Evolutionary conservation across 257 asterid genomes (phyloP), one percentile per base, ranked within the genome.

Genomic region (Voacanga thouarsii): DNA sequence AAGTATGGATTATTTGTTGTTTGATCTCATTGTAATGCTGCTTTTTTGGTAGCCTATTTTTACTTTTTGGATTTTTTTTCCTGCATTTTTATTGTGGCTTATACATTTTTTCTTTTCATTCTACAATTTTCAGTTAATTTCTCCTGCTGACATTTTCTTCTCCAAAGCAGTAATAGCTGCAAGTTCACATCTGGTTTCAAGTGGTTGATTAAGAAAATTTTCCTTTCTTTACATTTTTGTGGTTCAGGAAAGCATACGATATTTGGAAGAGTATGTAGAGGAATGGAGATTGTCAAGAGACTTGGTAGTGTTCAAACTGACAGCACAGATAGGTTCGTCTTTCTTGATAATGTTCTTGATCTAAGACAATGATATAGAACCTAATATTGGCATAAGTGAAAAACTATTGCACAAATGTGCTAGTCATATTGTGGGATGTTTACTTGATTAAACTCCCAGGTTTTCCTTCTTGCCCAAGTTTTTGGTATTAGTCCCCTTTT

Each of bases 241-340:
- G 75, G 56, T 74, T n/a, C 79, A 94, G 98, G 99, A 80, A 95
- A 95, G 26, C 98, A 96, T 82, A 90, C 99, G 23, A 91, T 96
- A 85, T 96, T 96, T 79, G 99, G 98, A 74, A 88, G 99, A 84
- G 95, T 92, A 63, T 93, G 94, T 80, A 88, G 80, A 81, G 97
- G 99, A 82, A 96, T 96, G 99, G 99, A 96, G 85, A 96, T 93
- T 70, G 83, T 96, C 84, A 93, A 93, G 97, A 89, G 96, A 76
- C 96, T 96, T 71, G 98, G 98, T 86, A 93, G 92, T 77, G 97
- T 96, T 82, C 99, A 93, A 87, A 96, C 98, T 79, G 99, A 96
- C 80, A 96, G 88, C 87, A 96, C 97, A 0, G 98, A 92, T 80
- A 83, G 98, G 99, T 92, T 87, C 55, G 78, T 51, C 60, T n/a